Base-by-base conservation (phyloP, 2,329 filamentous ascomycete species). In the Corniculantispora saksenae region DNA sequence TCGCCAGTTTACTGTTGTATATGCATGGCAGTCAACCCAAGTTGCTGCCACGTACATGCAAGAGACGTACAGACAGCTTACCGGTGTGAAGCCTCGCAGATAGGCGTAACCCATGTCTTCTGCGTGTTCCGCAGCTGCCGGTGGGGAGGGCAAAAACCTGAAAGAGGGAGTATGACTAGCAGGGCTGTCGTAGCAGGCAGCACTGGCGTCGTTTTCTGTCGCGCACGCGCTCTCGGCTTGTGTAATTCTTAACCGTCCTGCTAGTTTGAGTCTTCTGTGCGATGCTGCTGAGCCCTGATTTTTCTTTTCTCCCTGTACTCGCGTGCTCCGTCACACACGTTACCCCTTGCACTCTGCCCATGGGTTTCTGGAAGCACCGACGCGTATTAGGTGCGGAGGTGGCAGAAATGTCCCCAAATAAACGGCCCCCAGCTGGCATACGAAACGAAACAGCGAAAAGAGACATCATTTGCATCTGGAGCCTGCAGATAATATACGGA, bases 111-210 rank as follows among this genome's bases (percentile, higher is more conserved):
- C 21, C 15, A 19, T 23, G 15, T 13, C 19, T 35, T 15, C 29
- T 40, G 47, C 45, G 21, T 13, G n/a, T 60, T 40, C 47, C 47
- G 32, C 47, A 51, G 13, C 43, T 61, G 58, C 47, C 58, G 58
- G 47, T 47, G 51, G 47, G 25, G 45, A n/a, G 10, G 25, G 23
- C 17, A 19, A 47, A 9, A 35, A 21, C 27, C 32, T 6, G 32
- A 32, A 10, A 32, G 32, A 32, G 32, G 32, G 32, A 32, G 32
- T 32, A 32, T 32, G 32, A 32, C 32, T 32, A 32, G 32, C 10
- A 32, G 32, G 32, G 32, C n/a, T n/a, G n/a, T n/a, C 32, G 32
- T 32, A 32, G 5, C 6, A 32, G 32, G 6, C 32, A 32, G 32
- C 32, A 32, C 32, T 32, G 32, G 6, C 5, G 32, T 10, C 32